These are phyloP conservation scores for Cerioporus squamosus DNA, from an alignment of 1,284 basidiomycete genomes.

Conservation along the genomic window DNA sequence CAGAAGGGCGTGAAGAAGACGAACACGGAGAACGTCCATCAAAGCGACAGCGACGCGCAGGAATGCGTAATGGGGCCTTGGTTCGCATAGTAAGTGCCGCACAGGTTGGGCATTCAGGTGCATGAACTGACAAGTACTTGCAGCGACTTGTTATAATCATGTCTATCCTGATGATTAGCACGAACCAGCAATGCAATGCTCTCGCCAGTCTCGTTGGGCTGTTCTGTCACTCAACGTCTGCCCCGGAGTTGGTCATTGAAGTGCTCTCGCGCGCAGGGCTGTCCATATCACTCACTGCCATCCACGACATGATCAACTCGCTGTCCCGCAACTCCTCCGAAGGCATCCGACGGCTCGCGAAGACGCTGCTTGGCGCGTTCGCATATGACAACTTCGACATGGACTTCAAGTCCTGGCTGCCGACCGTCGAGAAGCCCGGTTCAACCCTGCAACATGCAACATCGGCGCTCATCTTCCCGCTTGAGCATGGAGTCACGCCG, in stretches of 20 bases:
- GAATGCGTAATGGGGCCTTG: background rate
- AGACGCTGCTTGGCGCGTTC: conserved; percentile 23
- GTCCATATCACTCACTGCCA: conserved; percentile 26
- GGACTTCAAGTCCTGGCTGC: conserved; percentile 26
- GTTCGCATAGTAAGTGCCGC: background rate
- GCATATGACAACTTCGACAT: conserved; percentile 40
- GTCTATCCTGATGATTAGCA: conserved; percentile 34
- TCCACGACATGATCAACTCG: conserved; percentile 8
- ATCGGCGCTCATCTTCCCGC: conserved; percentile 28
- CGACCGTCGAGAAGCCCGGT: conserved; percentile 27
- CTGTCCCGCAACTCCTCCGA: conserved; percentile 25
- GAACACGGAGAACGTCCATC: background rate
- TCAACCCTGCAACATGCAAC: conserved; percentile 31
- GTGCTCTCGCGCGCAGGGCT: conserved; percentile 32
- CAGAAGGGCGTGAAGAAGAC: background rate
- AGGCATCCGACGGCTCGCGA: conserved; percentile 22
- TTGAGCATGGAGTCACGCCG: conserved; percentile 29
- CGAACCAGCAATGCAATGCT: conserved; percentile 32
- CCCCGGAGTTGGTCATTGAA: conserved; percentile 30
- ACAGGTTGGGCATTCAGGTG: background rate
- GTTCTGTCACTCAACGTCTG: conserved; percentile 32
- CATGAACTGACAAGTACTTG: conserved; percentile 11
- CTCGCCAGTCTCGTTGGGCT: conserved; percentile 31
- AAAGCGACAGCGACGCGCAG: background rate
- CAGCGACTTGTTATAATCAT: conserved; percentile 31